A percentile compares a stretch with the other conserved stretches of the same genome.
Conservation (phyloP, 2,329 filamentous ascomycete species). For the Colletotrichum sublineola region DNA sequence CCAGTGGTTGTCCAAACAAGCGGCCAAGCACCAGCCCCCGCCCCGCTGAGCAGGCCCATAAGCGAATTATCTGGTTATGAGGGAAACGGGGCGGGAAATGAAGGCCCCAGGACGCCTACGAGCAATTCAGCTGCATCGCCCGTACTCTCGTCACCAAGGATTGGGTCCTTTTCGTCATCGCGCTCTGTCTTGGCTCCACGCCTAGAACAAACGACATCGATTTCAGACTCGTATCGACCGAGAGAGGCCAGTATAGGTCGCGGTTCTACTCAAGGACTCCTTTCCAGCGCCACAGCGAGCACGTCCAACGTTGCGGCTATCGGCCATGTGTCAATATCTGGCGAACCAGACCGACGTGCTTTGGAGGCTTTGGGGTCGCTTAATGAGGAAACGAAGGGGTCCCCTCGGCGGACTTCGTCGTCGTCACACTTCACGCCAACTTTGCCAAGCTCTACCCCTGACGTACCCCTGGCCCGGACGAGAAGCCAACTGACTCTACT, state of each 20-base stretch:
- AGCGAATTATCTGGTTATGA: conserved; percentile 21
- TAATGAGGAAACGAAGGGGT: conserved; percentile 9
- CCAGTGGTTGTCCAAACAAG: conserved; percentile 28
- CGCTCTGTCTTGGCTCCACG: conserved; percentile 32
- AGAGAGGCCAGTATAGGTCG: conserved; percentile 47
- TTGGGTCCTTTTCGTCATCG: conserved; percentile 37
- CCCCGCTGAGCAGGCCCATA: conserved; percentile 28
- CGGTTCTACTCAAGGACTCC: conserved; percentile 47
- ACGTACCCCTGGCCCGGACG: conserved; percentile 67
- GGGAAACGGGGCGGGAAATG: background rate
- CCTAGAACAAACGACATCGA: conserved; percentile 34
- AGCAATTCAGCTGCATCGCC: conserved; percentile 21
- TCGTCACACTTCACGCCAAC: conserved; percentile 63
- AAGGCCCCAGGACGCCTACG: conserved; percentile 32
- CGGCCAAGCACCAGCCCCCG: conserved; percentile 21
- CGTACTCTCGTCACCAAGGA: conserved; percentile 26
- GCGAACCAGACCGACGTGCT: conserved; percentile 36
- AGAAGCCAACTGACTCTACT: conserved; percentile 72
- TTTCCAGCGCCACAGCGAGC: conserved; percentile 45
- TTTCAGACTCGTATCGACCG: conserved; percentile 35
- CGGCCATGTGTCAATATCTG: conserved; percentile 38
- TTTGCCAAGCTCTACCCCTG: conserved; percentile 59
- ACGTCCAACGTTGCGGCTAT: conserved; percentile 40
- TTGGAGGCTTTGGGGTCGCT: conserved; percentile 45
- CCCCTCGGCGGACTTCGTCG: conserved; percentile 44